phyloP scores from a whole-genome alignment of 208 protist genomes.

The Leishmania aethiopica region DNA sequence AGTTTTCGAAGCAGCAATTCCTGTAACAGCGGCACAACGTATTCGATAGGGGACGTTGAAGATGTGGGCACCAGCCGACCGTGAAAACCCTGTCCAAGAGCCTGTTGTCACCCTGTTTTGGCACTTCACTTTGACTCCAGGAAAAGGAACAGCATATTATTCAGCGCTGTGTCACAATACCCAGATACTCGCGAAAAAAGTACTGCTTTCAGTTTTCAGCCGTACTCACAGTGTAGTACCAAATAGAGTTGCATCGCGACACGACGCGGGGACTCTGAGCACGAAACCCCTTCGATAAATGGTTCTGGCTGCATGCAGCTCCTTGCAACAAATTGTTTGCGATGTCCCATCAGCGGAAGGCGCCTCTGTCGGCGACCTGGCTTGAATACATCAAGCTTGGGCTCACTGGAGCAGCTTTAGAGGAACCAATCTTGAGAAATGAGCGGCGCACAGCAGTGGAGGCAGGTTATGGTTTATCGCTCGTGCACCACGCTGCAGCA shows the following conservation, averaged over 20 bases:
- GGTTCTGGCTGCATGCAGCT: neutral
- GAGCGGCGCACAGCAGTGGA: neutral
- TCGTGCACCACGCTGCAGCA: neutral
- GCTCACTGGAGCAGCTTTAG: neutral
- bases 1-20: neutral
- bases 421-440: neutral
- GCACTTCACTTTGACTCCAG: neutral
- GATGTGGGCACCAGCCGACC: neutral
- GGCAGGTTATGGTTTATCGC: neutral
- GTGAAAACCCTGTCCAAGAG: neutral
- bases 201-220: neutral
- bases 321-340: no score
- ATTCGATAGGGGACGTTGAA: neutral
- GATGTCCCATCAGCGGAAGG: neutral
- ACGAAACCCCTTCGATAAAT: neutral
- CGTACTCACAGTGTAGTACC: neutral
- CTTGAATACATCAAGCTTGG: neutral
- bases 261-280: neutral
- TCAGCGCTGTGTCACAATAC: neutral
- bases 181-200: neutral
- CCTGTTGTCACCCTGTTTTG: neutral
- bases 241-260: neutral
- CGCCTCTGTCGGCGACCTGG: neutral
- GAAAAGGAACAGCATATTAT: neutral
- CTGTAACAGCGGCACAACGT: neutral